Base-by-base conservation (phyloP, 2,329 filamentous ascomycete genomes). In the Cladosporium sp. region DNA sequence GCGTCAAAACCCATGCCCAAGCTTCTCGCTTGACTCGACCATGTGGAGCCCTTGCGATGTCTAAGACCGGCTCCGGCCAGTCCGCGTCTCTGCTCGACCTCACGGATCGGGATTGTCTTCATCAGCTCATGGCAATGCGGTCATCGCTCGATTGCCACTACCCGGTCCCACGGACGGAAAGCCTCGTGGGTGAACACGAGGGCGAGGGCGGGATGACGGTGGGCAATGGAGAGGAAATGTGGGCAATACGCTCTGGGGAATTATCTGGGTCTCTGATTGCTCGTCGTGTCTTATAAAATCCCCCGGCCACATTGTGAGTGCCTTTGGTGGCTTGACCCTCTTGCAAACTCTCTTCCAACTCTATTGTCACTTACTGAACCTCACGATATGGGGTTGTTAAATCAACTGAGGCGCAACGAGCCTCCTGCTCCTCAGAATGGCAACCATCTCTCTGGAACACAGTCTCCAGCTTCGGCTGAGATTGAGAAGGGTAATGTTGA, bases 401-500 rank as follows among this genome's bases (percentile, higher is more conserved):
- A 54, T 30, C 49, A 56, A 46, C 14, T 56, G 49, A 63, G 60
- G 49, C 60, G 60, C 18, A 63, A 63, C 16, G 60, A 63, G 34
- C 60, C 60, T 63, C 60, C 60, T 32, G 60, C 60, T 36, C 60
- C 60, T 10, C 60, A 63, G 25, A 56, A 63, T 25, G 60, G 60
- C 59, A 32, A 54, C 30, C 10, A 32, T 43, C 10, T 39, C 6
- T 43, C 16, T 56, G 60, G 60, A 39, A 30, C 49, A 16, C 60
- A 63, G 18, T 63, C 60, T 32, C 49, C 60, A 21, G 30, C 49
- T 30, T 61, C 58, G n/a, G 46, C 46, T 7, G 60, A 63, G 48
- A 5, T 63, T 3, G 60, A 63, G 25, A 63, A 63, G 49, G 56
- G 34, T 36, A 53, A 18, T 32, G 34, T 63, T 14, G 60, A 63